Conservation (phyloP, 2,329 filamentous ascomycete genomes). For the Westerdykella aurantiaca region DNA sequence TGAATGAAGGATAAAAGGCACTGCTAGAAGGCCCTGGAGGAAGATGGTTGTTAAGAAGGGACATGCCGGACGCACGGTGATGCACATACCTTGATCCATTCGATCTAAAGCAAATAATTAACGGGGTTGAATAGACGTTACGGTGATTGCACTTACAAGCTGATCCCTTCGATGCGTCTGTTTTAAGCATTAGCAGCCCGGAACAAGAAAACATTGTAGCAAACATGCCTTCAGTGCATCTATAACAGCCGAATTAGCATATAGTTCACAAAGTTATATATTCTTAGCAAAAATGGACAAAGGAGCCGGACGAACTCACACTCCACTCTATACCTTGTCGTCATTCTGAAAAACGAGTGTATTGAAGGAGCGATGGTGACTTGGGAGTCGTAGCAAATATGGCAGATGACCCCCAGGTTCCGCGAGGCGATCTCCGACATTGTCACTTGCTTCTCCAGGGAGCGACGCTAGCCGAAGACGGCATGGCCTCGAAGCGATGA, state of each 20-base stretch:
- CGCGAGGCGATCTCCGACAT: too few species aligned
- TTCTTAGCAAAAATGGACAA: background rate
- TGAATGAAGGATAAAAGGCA: slow-evolving; percentile 93
- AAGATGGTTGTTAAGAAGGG: background rate
- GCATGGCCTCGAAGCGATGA: too few species aligned
- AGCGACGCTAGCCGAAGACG: too few species aligned
- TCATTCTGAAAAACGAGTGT: slow-evolving; percentile 24
- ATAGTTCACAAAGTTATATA: background rate
- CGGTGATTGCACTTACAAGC: slow-evolving; percentile 58
- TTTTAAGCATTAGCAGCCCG: background rate
- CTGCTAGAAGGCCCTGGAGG: slow-evolving; percentile 61
- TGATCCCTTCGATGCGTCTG: slow-evolving; percentile 89
- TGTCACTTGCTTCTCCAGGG: too few species aligned
- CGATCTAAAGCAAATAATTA: slow-evolving; percentile 44
- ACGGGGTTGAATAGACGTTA: background rate
- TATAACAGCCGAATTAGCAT: slow-evolving; percentile 23
- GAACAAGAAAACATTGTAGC: slow-evolving; percentile 9
- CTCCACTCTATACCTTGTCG: slow-evolving; percentile 40
- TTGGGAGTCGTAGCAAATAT: too few species aligned
- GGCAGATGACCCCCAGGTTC: too few species aligned
- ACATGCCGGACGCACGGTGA: background rate
- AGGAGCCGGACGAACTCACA: slow-evolving; percentile 21
- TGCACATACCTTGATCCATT: slow-evolving; percentile 80
- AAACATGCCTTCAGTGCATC: slow-evolving; percentile 58
- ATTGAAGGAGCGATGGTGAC: slow-evolving; percentile 2